These are phyloP conservation scores for Kodamaea lidongshanica DNA, from an alignment of 805 yeast genomes.

Conservation along the genomic window DNA sequence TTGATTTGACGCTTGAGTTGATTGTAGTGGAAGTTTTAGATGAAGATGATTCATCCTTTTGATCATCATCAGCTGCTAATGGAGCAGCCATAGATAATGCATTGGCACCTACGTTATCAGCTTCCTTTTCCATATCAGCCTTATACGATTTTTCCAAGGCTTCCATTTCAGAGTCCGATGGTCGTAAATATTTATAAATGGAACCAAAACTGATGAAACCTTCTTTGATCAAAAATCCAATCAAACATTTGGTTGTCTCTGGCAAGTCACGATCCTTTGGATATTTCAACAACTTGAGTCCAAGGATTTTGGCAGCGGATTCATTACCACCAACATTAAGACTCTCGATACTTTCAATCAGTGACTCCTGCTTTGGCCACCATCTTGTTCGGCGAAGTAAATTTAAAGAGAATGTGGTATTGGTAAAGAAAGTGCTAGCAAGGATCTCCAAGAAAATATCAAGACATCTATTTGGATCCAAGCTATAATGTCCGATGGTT, in stretches of 20 bases:
- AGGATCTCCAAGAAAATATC: conserved; percentile 56
- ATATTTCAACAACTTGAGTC: conserved; percentile 34
- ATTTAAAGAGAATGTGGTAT: conserved; percentile 42
- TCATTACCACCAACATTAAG: conserved; percentile 49
- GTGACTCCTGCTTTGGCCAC: conserved; percentile 52
- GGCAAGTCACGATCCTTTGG: conserved; percentile 30
- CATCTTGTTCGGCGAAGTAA: conserved; percentile 52
- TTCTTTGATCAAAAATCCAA: conserved; percentile 56
- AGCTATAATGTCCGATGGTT: conserved; percentile 65
- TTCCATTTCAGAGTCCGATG: conserved; percentile 46
- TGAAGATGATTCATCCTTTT: conserved; percentile 8
- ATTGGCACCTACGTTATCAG: conserved; percentile 58
- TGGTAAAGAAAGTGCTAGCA: conserved; percentile 36
- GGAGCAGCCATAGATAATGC: conserved; percentile 90
- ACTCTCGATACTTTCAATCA: conserved; percentile 23
- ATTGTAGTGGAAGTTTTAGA: conserved; percentile 15
- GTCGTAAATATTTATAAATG: conserved; percentile 51
- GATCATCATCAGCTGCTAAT: conserved; percentile 51
- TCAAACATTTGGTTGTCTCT: conserved; percentile 39
- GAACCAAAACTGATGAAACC: conserved; percentile 61
- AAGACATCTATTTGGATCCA: conserved; percentile 68
- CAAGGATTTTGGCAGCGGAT: conserved; percentile 50
- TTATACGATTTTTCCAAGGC: conserved; percentile 41
- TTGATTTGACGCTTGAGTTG: conserved; percentile 5
- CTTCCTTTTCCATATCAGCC: conserved; percentile 45